Conservation (phyloP, 768 basidiomycete genomes). For the Crassisporium funariophilum region DNA sequence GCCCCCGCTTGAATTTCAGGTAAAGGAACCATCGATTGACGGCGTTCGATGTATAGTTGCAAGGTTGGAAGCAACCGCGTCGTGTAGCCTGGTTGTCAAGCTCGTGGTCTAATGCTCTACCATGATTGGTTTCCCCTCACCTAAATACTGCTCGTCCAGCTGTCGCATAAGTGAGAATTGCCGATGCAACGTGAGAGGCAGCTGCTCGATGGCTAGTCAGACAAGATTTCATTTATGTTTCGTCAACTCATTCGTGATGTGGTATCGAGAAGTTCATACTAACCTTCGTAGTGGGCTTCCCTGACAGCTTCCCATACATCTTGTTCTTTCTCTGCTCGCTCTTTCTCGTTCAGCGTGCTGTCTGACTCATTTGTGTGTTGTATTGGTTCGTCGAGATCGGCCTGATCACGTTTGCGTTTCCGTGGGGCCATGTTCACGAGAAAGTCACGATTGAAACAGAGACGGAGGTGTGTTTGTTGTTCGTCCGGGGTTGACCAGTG, state of each 20-base stretch:
- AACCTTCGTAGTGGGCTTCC: constrained; percentile 82
- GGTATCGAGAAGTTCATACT: constrained; percentile 11
- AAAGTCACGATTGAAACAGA: no score
- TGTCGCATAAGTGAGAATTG: constrained; percentile 72
- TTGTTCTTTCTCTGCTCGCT: constrained; percentile 50
- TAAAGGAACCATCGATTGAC: constrained; percentile 16
- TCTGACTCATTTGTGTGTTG: constrained; percentile 28
- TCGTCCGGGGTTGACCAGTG: no score
- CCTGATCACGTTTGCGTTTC: constrained; percentile 52
- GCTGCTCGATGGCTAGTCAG: constrained; percentile 68
- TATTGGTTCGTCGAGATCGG: constrained; percentile 29
- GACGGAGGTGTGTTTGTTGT: no score
- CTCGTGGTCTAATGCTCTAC: constrained; percentile 1
- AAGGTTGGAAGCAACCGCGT: constrained; percentile 45
- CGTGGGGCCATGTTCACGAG: constrained; percentile 35
- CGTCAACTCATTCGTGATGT: neutral
- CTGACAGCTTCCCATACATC: constrained; percentile 75
- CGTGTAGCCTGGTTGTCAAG: constrained; percentile 28
- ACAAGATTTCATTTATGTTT: constrained; percentile 2
- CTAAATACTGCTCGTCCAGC: constrained; percentile 64
- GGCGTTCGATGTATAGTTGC: constrained; percentile 44
- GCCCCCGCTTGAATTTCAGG: constrained; percentile 3
- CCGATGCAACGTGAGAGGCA: constrained; percentile 74
- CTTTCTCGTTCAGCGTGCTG: constrained; percentile 16
- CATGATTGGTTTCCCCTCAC: constrained; percentile 35